A percentile compares a stretch with the other conserved stretches of the same genome.
Conservation (phyloP, 805 yeast genomes). For the Nakazawaea ambrosiae region DNA sequence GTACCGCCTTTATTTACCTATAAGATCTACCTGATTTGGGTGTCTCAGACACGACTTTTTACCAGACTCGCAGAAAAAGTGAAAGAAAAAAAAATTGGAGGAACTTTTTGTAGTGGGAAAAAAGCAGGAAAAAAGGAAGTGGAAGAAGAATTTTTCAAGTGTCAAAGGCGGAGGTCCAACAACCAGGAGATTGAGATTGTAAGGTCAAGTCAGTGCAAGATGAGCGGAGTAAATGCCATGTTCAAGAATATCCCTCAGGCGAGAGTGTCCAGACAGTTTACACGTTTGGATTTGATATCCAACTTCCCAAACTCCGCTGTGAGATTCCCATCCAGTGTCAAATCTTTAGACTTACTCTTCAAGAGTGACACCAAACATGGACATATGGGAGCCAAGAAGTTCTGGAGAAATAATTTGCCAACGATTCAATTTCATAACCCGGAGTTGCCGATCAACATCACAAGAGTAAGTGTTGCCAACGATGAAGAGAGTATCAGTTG, state of each 20-base stretch:
- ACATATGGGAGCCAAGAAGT: slow-evolving; percentile 62
- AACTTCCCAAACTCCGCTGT: slow-evolving; percentile 38
- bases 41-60: no score
- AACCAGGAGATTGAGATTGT: no score
- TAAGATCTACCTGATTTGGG: no score
- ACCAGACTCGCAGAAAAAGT: no score
- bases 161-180: no score
- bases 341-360: slow-evolving; percentile 45
- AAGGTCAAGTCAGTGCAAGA: no score
- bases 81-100: no score
- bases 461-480: slow-evolving; percentile 38
- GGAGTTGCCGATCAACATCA: slow-evolving; percentile 51
- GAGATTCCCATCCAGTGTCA: slow-evolving; percentile 28
- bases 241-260: slow-evolving; percentile 31
- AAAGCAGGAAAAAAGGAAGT: no score
- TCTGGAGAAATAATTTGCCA: slow-evolving; percentile 72
- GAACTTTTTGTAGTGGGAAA: no score
- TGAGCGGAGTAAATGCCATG: no score
- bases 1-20: no score
- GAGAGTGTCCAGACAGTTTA: slow-evolving; percentile 38
- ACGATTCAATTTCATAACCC: slow-evolving; percentile 81
- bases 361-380: slow-evolving; percentile 42
- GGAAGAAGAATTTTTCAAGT: no score
- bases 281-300: slow-evolving; percentile 43
- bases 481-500: slow-evolving; percentile 35